Evolutionary conservation across 345 rosid genomes (phyloP).

Genomic region (Sonneratia caseolaris): DNA sequence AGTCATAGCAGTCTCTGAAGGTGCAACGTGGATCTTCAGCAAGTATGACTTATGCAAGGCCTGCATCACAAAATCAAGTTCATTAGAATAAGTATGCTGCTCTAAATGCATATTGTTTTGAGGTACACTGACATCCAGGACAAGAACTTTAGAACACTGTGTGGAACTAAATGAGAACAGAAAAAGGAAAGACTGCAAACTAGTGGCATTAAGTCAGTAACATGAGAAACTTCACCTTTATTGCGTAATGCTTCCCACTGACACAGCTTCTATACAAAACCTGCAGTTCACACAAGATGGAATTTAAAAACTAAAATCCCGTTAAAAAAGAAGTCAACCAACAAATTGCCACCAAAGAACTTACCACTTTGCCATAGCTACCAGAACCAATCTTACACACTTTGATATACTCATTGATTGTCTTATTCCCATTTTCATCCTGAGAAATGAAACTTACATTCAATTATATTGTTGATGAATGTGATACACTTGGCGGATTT

Average conservation of each 20-base stretch:
- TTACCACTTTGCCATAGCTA: slow-evolving; percentile 99
- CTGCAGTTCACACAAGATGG: slow-evolving; percentile 31
- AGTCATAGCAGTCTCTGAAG: slow-evolving; percentile 97
- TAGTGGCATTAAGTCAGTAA: neutral
- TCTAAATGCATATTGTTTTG: neutral
- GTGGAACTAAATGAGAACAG: neutral
- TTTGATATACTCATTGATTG: slow-evolving; percentile 78
- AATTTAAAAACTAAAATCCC: slow-evolving; percentile 7
- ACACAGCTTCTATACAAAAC: slow-evolving; percentile 67
- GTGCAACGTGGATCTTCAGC: slow-evolving; percentile 75
- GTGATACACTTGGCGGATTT: neutral
- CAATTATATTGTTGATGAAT: neutral
- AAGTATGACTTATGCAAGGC: slow-evolving; percentile 95
- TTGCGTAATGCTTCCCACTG: slow-evolving; percentile 80
- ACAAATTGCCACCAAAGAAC: slow-evolving; percentile 13
- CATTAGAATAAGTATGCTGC: slow-evolving; percentile 1
- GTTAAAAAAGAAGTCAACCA: slow-evolving; percentile 5
- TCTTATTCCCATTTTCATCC: slow-evolving; percentile 93
- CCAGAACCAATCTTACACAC: slow-evolving; percentile 84
- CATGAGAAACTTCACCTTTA: slow-evolving; percentile 46
- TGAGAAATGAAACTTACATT: slow-evolving; percentile 10
- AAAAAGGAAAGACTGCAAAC: neutral
- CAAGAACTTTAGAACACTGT: neutral
- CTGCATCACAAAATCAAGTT: slow-evolving; percentile 28
- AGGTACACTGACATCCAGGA: neutral